Evolutionary conservation across 1,284 basidiomycete species (phyloP).

Genomic region (Phylloboletellus chloephorus): DNA sequence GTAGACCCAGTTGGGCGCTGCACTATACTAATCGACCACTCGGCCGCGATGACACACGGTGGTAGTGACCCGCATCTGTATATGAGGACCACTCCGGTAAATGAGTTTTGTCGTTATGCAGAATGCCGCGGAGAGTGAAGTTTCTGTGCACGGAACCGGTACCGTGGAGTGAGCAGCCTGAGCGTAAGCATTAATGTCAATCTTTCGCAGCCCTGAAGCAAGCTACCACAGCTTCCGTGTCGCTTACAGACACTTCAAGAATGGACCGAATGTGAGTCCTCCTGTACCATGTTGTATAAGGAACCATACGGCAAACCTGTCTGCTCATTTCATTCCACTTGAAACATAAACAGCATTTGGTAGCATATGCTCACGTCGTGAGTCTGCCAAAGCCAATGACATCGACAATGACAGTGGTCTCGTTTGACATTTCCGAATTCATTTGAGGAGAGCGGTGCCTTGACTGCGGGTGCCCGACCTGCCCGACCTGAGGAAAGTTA

Average conservation of each 20-base stretch:
- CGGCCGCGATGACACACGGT: too few species aligned
- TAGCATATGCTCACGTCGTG: slow-evolving; percentile 3
- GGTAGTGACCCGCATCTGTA: too few species aligned
- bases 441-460: slow-evolving; percentile 1
- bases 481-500: slow-evolving; percentile 5
- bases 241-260: slow-evolving; percentile 7
- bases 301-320: slow-evolving; percentile 20
- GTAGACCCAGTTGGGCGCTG: too few species aligned
- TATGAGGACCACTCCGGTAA: too few species aligned
- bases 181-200: slow-evolving; percentile 15
- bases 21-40: too few species aligned
- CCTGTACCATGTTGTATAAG: slow-evolving; percentile 21
- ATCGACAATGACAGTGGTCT: too few species aligned
- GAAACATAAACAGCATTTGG: slow-evolving; percentile 7
- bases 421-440: slow-evolving; percentile 10
- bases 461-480: slow-evolving; percentile 16
- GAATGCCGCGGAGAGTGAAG: slow-evolving; percentile 18
- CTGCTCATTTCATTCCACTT: slow-evolving; percentile 10
- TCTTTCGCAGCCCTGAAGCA: slow-evolving; percentile 22
- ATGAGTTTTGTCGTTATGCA: slow-evolving; percentile 9
- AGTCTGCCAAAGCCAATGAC: slow-evolving; percentile 2
- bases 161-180: slow-evolving; percentile 25
- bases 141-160: slow-evolving; percentile 22
- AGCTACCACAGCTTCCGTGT: slow-evolving; percentile 9
- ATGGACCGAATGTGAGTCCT: slow-evolving; percentile 17